These are phyloP conservation scores for Chrysoporthe cubensis DNA, from an alignment of 2,329 filamentous ascomycete genomes.

Conservation along the genomic window DNA sequence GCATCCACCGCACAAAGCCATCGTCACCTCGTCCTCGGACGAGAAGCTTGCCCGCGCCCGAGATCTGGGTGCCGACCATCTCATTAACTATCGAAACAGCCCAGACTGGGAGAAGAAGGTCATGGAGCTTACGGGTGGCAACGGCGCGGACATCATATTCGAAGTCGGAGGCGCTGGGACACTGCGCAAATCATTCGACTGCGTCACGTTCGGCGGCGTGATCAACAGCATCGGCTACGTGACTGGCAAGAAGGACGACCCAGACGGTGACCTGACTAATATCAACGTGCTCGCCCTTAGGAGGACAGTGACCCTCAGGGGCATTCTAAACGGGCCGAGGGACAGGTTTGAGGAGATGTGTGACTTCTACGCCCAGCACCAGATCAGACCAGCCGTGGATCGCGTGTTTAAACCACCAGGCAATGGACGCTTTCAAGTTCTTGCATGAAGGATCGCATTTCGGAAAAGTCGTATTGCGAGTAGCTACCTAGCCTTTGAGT, in stretches of 20 bases:
- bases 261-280: constrained; percentile 52
- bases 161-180: constrained; percentile 59
- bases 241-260: constrained; percentile 52
- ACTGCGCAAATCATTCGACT: constrained; percentile 55
- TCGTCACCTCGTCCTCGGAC: constrained; percentile 60
- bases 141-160: constrained; percentile 58
- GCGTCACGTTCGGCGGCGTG: constrained; percentile 57
- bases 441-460: constrained; percentile 55
- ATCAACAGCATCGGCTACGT: constrained; percentile 51
- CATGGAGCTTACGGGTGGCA: constrained; percentile 46
- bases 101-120: constrained; percentile 57
- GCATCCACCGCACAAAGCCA: constrained; percentile 50
- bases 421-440: constrained; percentile 51
- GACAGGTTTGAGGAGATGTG: constrained; percentile 44
- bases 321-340: constrained; percentile 62
- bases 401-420: constrained; percentile 44
- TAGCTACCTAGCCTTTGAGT: constrained; percentile 3
- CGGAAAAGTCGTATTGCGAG: constrained; percentile 53
- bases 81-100: constrained; percentile 58
- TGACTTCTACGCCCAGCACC: constrained; percentile 39
- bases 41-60: constrained; percentile 52
- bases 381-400: constrained; percentile 48
- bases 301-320: constrained; percentile 44
- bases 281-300: constrained; percentile 53
- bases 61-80: constrained; percentile 54